These are phyloP conservation scores for Fusarium nygamai DNA, from an alignment of 2,329 filamentous ascomycete genomes.

Conservation along the genomic window DNA sequence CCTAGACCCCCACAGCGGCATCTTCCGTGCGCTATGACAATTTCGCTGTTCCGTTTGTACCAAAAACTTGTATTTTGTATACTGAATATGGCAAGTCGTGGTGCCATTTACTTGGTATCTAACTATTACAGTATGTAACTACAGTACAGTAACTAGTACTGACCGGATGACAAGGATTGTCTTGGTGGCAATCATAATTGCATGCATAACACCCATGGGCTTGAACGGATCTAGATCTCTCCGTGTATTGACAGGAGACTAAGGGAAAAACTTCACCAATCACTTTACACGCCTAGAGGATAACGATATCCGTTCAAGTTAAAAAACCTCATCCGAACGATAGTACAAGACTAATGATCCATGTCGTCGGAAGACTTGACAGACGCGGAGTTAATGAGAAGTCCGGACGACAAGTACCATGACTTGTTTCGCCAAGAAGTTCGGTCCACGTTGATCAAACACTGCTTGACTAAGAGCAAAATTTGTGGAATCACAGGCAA, in stretches of 20 bases:
- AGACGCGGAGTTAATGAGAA: background rate
- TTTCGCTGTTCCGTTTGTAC: background rate
- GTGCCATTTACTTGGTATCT: background rate
- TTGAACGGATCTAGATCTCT: background rate
- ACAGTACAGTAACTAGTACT: background rate
- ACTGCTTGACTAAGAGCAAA: background rate
- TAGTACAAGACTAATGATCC: background rate
- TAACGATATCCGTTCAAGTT: background rate
- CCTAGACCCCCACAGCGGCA: conserved; percentile 1
- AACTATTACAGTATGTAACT: background rate
- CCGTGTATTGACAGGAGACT: background rate
- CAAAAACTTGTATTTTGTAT: background rate
- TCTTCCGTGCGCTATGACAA: background rate
- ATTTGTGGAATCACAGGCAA: background rate
- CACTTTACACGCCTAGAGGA: background rate
- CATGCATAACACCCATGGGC: background rate
- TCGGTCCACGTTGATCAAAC: background rate
- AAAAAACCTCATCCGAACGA: background rate
- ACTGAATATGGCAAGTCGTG: conserved; percentile 1
- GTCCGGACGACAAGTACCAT: background rate
- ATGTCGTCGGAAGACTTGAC: background rate
- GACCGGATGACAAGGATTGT: background rate
- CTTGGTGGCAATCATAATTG: background rate
- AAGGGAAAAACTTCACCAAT: background rate
- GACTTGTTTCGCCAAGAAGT: background rate